phyloP scores from a whole-genome alignment of 306 rosid species.

The Pyrus bretschneideri region DNA sequence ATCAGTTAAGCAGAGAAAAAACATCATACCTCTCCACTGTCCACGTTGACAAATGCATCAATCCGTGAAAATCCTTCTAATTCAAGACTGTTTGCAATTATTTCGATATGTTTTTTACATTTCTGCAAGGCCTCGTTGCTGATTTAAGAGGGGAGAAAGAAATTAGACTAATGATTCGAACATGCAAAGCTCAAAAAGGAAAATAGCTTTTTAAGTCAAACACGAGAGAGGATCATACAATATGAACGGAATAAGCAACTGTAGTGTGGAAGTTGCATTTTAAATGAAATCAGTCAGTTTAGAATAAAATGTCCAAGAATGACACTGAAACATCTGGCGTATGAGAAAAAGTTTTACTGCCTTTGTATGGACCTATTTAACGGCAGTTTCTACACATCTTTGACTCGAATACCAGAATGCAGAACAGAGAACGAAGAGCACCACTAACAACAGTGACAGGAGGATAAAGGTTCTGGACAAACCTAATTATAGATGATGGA shows the following conservation, averaged over 20 bases:
- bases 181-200: not conserved
- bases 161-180: constrained; percentile 9
- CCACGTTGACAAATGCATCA: constrained; percentile 86
- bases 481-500: constrained; percentile 83
- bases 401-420: not conserved
- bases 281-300: no score
- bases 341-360: not conserved
- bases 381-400: not conserved
- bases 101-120: constrained; percentile 64
- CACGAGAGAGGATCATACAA: not conserved
- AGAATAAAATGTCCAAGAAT: no score
- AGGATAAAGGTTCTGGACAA: constrained; percentile 2
- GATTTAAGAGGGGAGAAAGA: constrained; percentile 5
- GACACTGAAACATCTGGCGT: not conserved
- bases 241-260: not conserved
- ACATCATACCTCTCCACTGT: constrained; percentile 75
- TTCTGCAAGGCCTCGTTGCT: constrained; percentile 63
- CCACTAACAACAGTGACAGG: not conserved
- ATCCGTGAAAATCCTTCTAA: constrained; percentile 92
- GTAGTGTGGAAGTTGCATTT: not conserved
- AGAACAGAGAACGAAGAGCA: not conserved
- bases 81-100: constrained; percentile 71
- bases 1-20: not conserved
- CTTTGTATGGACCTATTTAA: no score
- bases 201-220: not conserved